Evolutionary conservation across 179 eudicot species (phyloP).

Genomic region (Silene coronaria): DNA sequence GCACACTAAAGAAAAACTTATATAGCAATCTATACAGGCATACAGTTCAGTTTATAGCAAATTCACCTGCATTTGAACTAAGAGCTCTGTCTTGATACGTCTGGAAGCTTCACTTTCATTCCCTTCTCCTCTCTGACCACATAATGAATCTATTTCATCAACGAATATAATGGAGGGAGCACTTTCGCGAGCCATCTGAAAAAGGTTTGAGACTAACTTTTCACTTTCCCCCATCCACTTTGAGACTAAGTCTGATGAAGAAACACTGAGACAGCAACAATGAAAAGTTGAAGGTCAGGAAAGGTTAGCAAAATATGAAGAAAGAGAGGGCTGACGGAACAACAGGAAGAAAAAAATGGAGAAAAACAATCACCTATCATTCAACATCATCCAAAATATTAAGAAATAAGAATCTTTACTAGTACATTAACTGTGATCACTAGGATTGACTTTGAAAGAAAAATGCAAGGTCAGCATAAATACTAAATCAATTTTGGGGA

Average conservation of each 20-base stretch:
- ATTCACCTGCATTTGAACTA: conserved; percentile 96
- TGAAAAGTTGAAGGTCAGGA: conserved; percentile 30
- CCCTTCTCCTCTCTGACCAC: conserved; percentile 99
- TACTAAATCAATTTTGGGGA: no score
- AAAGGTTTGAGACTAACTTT: conserved; percentile 91
- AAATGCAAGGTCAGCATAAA: no score
- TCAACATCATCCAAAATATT: no score
- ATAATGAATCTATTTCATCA: conserved; percentile 95
- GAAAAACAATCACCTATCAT: no score
- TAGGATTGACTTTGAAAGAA: no score
- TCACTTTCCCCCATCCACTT: conserved; percentile 99
- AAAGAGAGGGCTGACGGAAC: no score
- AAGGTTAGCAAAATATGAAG: not conserved
- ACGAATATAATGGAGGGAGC: conserved; percentile 90
- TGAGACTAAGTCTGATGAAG: conserved; percentile 94
- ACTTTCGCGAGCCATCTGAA: conserved; percentile 98
- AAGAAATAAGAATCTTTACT: no score
- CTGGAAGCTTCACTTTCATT: conserved; percentile 99
- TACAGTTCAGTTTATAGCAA: not conserved
- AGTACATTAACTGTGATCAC: no score
- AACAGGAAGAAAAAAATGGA: no score
- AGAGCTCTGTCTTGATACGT: conserved; percentile 95
- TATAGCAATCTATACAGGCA: not conserved
- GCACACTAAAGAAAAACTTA: no score
- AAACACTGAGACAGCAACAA: conserved; percentile 50